Percentiles rank a stretch among this genome's conserved stretches.
These are phyloP conservation scores for Thinopyrum elongatum DNA, from an alignment of 176 grass and related monocot genomes.

Conservation along the genomic window DNA sequence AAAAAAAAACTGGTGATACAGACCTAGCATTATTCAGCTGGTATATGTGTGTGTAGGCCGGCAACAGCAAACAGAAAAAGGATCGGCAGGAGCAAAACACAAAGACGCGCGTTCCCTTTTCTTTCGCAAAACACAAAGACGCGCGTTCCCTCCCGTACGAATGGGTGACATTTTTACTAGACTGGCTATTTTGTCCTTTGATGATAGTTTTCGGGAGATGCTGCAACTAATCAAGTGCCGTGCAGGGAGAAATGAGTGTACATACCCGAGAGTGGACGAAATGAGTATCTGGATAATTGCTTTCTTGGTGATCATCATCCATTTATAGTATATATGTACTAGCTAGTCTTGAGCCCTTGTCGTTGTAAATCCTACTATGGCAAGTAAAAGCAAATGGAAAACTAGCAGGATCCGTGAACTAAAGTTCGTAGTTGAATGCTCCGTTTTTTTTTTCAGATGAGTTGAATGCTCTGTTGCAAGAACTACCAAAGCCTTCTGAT, in stretches of 20 bases:
- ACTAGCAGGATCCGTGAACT: background rate
- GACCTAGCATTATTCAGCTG: background rate
- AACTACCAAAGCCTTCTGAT: too few relatives aligned
- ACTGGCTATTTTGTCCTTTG: background rate
- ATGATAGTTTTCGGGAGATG: background rate
- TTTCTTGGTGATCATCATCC: too few relatives aligned
- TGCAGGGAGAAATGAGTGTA: background rate
- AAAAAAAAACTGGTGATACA: too few relatives aligned
- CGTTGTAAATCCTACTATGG: background rate
- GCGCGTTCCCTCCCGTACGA: background rate
- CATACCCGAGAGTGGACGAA: slow-evolving; percentile 69
- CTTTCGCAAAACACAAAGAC: background rate
- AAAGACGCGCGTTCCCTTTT: background rate
- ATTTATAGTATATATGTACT: too few relatives aligned
- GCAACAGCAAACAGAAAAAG: background rate
- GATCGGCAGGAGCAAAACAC: background rate
- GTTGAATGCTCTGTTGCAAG: background rate
- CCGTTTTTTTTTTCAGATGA: too few relatives aligned
- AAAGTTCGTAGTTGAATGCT: background rate
- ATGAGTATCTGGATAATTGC: slow-evolving; percentile 53
- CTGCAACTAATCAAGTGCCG: background rate
- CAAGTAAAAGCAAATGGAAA: background rate
- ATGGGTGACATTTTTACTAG: background rate
- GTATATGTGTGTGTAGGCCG: background rate
- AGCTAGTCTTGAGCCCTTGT: background rate